A percentile compares a stretch with the other conserved stretches of the same genome.
These are phyloP conservation scores for Candida anglica DNA, from an alignment of 805 yeast species.

Conservation along the genomic window DNA sequence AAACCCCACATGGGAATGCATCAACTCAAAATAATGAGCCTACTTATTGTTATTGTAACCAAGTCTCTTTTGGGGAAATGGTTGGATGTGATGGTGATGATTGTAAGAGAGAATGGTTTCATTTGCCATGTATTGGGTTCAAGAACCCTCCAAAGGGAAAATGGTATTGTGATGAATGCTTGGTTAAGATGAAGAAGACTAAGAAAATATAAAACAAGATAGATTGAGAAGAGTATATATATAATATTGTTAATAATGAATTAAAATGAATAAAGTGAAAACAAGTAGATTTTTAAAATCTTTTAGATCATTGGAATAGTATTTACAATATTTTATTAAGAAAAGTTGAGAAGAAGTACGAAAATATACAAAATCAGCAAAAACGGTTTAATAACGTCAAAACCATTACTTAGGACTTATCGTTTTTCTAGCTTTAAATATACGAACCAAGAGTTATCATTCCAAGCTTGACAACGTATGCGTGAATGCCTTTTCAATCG, in stretches of 20 bases:
- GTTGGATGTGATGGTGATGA: conserved; percentile 96
- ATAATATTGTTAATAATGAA: background rate
- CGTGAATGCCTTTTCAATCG: no score
- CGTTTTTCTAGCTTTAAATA: no score
- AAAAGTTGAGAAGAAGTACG: no score
- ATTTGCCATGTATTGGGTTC: conserved; percentile 86
- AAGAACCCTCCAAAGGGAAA: conserved; percentile 72
- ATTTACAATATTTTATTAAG: no score
- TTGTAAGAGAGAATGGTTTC: conserved; percentile 94
- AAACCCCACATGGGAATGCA: conserved; percentile 3
- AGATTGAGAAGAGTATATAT: background rate
- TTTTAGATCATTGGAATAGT: no score
- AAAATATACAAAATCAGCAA: no score
- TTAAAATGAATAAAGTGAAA: no score
- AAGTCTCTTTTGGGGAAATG: conserved; percentile 97
- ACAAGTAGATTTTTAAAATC: no score
- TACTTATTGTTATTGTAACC: conserved; percentile 92
- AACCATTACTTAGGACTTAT: no score
- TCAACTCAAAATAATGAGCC: conserved; percentile 60
- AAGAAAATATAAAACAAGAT: conserved; percentile 5
- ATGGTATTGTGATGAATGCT: conserved; percentile 45
- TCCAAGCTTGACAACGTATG: no score
- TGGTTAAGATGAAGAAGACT: conserved; percentile 27
- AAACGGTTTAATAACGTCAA: no score
- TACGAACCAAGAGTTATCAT: no score